Percentiles rank a stretch among this genome's conserved stretches.
phyloP scores from a whole-genome alignment of 1,284 basidiomycete genomes.

The Malassezia nana region DNA sequence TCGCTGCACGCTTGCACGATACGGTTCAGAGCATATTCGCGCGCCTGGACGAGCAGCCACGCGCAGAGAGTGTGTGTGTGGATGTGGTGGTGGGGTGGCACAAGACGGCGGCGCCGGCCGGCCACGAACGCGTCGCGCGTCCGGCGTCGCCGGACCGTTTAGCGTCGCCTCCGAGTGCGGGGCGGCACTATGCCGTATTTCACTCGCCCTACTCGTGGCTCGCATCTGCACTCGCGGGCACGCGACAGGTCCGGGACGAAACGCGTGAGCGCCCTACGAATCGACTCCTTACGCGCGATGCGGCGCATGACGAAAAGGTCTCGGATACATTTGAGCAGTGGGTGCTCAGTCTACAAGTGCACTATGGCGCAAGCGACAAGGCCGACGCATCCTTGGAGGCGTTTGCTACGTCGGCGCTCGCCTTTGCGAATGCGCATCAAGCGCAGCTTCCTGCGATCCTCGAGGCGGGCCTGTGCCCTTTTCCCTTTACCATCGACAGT shows the following conservation, averaged over 20 bases:
- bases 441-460: constrained; percentile 3
- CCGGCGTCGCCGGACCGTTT: not conserved
- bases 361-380: not conserved
- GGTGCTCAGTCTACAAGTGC: constrained; percentile 10
- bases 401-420: constrained; percentile 11
- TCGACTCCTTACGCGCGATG: not conserved
- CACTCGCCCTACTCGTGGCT: constrained; percentile 19
- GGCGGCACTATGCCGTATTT: constrained; percentile 8
- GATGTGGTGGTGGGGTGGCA: constrained; percentile 13
- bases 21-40: not conserved
- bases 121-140: not conserved
- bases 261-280: not conserved
- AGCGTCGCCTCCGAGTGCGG: not conserved
- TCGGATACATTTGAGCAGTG: constrained; percentile 13
- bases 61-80: not conserved
- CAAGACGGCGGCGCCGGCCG: not conserved
- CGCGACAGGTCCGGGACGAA: not conserved
- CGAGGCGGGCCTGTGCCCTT: constrained; percentile 11
- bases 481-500: constrained; percentile 12
- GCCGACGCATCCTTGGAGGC: not conserved
- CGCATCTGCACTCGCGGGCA: constrained; percentile 7
- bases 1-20: not conserved
- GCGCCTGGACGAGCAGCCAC: not conserved
- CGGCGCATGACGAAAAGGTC: not conserved
- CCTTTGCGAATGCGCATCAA: constrained; percentile 15